A percentile compares a stretch with the other conserved stretches of the same genome.
Evolutionary conservation across 768 basidiomycete genomes (phyloP).

Genomic region (Tylopilus plumbeoviolaceoides): DNA sequence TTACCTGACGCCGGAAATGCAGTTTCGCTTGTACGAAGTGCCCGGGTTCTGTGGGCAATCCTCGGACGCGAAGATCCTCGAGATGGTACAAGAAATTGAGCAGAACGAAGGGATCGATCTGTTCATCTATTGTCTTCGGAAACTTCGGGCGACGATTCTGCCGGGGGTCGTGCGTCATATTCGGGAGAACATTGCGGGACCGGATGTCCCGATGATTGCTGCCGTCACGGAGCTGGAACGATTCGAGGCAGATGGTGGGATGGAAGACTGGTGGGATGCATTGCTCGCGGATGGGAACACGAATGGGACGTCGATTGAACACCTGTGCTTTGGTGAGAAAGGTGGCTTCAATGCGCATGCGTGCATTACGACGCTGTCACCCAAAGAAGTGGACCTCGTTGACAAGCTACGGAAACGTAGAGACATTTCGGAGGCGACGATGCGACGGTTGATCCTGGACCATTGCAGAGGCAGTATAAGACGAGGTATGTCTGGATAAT

Average conservation of each 20-base stretch:
- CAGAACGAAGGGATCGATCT: slow-evolving; percentile 16
- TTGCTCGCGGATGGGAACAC: slow-evolving; percentile 1
- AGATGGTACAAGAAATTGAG: slow-evolving; percentile 16
- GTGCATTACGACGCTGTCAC: slow-evolving; percentile 35
- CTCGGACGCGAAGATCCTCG: slow-evolving; percentile 8
- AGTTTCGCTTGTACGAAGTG: slow-evolving; percentile 20
- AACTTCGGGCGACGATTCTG: slow-evolving; percentile 14
- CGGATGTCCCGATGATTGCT: slow-evolving; percentile 18
- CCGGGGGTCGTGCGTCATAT: slow-evolving; percentile 8
- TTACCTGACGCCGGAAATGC: not conserved
- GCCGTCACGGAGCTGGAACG: slow-evolving; percentile 27
- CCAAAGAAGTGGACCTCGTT: slow-evolving; percentile 10
- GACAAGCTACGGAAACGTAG: slow-evolving; percentile 17
- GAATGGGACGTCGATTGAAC: slow-evolving; percentile 31
- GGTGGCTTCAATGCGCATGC: slow-evolving; percentile 32
- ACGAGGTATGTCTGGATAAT: slow-evolving; percentile 8
- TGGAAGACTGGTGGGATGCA: slow-evolving; percentile 32
- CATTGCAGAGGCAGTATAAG: slow-evolving; percentile 12
- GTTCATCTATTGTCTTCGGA: slow-evolving; percentile 25
- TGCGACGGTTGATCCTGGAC: slow-evolving; percentile 13
- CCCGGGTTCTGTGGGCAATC: slow-evolving; percentile 16
- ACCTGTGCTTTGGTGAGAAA: slow-evolving; percentile 16
- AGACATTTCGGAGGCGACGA: slow-evolving; percentile 12
- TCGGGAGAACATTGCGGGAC: not conserved
- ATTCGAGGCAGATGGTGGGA: slow-evolving; percentile 12